These are phyloP conservation scores for Steccherinum ochraceum DNA, from an alignment of 768 basidiomycete genomes.

Conservation along the genomic window DNA sequence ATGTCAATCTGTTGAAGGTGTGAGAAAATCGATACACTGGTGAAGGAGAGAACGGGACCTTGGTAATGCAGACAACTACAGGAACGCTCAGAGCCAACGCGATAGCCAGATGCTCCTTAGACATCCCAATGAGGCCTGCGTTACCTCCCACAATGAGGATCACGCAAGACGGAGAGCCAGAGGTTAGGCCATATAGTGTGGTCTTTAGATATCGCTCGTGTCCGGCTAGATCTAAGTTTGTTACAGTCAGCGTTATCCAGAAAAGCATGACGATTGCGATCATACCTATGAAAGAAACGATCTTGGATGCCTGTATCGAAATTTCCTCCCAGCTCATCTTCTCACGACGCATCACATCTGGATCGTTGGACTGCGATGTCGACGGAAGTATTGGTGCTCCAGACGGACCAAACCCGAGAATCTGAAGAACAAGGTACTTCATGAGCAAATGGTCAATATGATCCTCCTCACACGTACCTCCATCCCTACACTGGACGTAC, in stretches of 20 bases:
- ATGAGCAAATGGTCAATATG: neutral
- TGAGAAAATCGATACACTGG: neutral
- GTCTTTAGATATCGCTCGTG: constrained; percentile 93
- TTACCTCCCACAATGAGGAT: constrained; percentile 95
- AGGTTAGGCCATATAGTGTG: constrained; percentile 91
- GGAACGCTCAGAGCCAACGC: constrained; percentile 91
- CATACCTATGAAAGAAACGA: constrained; percentile 86
- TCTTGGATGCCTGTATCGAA: constrained; percentile 80
- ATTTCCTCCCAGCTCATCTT: constrained; percentile 97
- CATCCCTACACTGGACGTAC: constrained; percentile 95
- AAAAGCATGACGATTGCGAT: neutral
- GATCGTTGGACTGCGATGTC: constrained; percentile 46
- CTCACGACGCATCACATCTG: constrained; percentile 68
- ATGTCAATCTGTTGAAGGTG: constrained; percentile 72
- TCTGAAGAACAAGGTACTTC: constrained; percentile 39
- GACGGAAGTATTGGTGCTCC: constrained; percentile 78
- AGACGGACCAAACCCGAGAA: constrained; percentile 77
- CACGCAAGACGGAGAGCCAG: constrained; percentile 87
- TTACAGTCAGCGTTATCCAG: neutral
- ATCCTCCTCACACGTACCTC: constrained; percentile 63
- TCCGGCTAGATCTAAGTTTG: constrained; percentile 75
- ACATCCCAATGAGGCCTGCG: constrained; percentile 88
- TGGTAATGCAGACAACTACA: constrained; percentile 90
- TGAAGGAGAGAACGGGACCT: too few species aligned
- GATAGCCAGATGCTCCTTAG: constrained; percentile 94